Conservation (phyloP, 2,329 filamentous ascomycete genomes). For the Ophiocordyceps camponoti-rufipedis region DNA sequence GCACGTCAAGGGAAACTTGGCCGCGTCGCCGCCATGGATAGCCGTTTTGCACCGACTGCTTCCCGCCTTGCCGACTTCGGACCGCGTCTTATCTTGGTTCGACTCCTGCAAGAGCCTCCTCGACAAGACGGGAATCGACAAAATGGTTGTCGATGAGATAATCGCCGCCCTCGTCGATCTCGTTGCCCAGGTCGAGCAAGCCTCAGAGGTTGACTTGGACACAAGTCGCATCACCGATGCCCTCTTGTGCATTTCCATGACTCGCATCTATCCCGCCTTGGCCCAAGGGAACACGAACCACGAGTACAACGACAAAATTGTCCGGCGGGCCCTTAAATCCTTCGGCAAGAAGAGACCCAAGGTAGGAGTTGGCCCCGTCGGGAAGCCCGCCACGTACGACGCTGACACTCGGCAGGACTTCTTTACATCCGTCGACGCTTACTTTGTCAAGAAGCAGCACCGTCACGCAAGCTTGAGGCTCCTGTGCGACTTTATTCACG, state of each 20-base stretch:
- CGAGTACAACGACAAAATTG: conserved; percentile 29
- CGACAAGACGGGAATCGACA: conserved; percentile 29
- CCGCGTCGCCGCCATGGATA: conserved; percentile 49
- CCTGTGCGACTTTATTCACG: conserved; percentile 53
- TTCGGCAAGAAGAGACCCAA: conserved; percentile 53
- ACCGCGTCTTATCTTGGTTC: conserved; percentile 55
- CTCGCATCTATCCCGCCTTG: conserved; percentile 21
- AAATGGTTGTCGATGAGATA: conserved; percentile 38
- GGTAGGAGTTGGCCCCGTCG: conserved; percentile 8
- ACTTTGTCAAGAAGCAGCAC: conserved; percentile 44
- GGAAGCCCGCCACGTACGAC: background rate
- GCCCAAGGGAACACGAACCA: conserved; percentile 16
- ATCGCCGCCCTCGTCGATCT: conserved; percentile 46
- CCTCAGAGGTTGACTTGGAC: conserved; percentile 20
- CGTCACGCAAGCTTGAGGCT: conserved; percentile 48
- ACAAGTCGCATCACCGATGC: conserved; percentile 35
- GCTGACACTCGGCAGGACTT: conserved; percentile 30
- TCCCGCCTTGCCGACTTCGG: conserved; percentile 42
- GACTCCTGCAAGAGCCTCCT: conserved; percentile 22
- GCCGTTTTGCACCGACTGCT: conserved; percentile 45
- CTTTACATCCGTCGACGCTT: conserved; percentile 44
- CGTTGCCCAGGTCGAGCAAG: conserved; percentile 25
- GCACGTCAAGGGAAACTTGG: conserved; percentile 35
- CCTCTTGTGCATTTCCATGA: conserved; percentile 38
- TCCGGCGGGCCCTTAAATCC: conserved; percentile 32